These are phyloP conservation scores for Cladochytrium replicatum DNA, from an alignment of 192 early-diverging fungal genomes.

Conservation along the genomic window DNA sequence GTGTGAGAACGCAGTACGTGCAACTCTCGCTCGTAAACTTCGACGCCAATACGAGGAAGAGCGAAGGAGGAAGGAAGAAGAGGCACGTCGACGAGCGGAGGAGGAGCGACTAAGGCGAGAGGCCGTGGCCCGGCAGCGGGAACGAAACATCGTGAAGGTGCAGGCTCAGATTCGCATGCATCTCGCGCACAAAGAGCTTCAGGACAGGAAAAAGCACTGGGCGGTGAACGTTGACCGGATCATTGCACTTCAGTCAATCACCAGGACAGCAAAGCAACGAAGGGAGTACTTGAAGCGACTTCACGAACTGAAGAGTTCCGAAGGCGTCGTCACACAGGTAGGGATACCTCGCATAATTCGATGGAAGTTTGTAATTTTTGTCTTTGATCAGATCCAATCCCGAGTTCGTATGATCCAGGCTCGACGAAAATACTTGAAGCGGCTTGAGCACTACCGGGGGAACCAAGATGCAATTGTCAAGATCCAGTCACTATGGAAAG, in stretches of 20 bases:
- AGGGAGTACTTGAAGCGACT: conserved; percentile 19
- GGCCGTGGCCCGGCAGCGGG: conserved; percentile 9
- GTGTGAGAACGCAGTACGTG: conserved; percentile 12
- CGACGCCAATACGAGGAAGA: conserved; percentile 20
- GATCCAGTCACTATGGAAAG: conserved; percentile 54
- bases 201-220: conserved; percentile 5
- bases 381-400: conserved; percentile 47
- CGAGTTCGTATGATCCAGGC: conserved; percentile 50
- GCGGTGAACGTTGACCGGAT: conserved; percentile 16
- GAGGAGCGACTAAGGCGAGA: conserved; percentile 13
- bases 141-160: conserved; percentile 13
- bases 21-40: conserved; percentile 19
- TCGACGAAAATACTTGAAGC: conserved; percentile 47
- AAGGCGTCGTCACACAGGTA: conserved; percentile 34
- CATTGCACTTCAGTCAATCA: conserved; percentile 25
- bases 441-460: conserved; percentile 43
- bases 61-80: conserved; percentile 15
- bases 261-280: conserved; percentile 12
- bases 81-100: neutral
- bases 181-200: conserved; percentile 19
- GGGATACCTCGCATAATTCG: conserved; percentile 16
- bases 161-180: conserved; percentile 29
- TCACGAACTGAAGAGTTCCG: conserved; percentile 24
- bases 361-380: conserved; percentile 13
- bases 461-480: conserved; percentile 71